A percentile compares a stretch with the other conserved stretches of the same genome.
These are phyloP conservation scores for Amanita polypyramis DNA, from an alignment of 768 basidiomycete species.

Conservation along the genomic window DNA sequence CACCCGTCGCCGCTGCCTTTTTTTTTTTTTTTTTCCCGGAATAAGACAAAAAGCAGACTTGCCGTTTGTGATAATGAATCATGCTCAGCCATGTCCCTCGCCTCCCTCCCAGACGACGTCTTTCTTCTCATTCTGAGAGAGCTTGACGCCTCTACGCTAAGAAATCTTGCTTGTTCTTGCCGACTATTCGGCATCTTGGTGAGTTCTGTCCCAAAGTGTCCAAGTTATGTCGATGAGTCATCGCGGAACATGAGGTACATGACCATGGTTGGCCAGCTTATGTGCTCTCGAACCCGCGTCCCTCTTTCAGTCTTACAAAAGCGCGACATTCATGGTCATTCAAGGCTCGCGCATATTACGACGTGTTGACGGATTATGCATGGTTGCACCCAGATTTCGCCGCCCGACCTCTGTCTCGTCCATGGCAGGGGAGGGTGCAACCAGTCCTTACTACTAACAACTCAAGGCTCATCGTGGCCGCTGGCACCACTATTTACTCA, in stretches of 20 bases:
- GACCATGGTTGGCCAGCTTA: conserved; percentile 51
- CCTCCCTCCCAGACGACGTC: conserved; percentile 42
- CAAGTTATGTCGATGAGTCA: conserved; percentile 4
- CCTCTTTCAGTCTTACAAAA: conserved; percentile 39
- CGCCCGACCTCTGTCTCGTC: conserved; percentile 51
- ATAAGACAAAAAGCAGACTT: no score
- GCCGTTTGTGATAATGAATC: not conserved
- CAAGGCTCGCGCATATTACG: conserved; percentile 34
- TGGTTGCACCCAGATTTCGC: conserved; percentile 45
- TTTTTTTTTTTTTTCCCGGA: no score
- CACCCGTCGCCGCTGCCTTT: no score
- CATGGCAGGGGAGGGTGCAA: conserved; percentile 47
- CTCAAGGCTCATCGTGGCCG: conserved; percentile 49
- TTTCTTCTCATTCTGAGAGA: conserved; percentile 40
- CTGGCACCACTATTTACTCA: conserved; percentile 45
- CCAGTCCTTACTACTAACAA: conserved; percentile 45
- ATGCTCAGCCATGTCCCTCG: conserved; percentile 16
- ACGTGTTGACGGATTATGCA: conserved; percentile 38
- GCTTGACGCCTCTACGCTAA: conserved; percentile 33
- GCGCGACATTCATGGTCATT: conserved; percentile 35
- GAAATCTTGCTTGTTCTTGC: conserved; percentile 29
- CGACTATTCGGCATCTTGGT: conserved; percentile 33
- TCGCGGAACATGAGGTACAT: conserved; percentile 34
- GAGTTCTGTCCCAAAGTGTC: conserved; percentile 13
- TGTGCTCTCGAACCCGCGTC: conserved; percentile 38